These are phyloP conservation scores for Tricholoma bakamatsutake DNA, from an alignment of 768 basidiomycete genomes.

Conservation along the genomic window DNA sequence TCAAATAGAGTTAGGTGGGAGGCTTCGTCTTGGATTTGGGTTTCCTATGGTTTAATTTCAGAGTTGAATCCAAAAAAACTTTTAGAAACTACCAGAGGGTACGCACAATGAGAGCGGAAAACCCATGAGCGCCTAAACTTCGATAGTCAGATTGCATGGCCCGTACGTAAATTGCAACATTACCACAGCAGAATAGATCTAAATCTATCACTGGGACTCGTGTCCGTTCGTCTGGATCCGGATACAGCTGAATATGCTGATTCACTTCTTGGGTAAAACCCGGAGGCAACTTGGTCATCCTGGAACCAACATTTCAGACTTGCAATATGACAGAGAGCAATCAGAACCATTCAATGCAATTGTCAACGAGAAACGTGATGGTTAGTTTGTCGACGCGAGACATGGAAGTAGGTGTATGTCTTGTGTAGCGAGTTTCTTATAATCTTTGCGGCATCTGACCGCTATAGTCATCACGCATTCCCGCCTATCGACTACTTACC, in stretches of 20 bases:
- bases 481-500: too few species aligned
- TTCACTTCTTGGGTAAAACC: constrained; percentile 71
- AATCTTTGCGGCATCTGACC: too few species aligned
- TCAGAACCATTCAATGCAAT: constrained; percentile 69
- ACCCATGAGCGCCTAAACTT: constrained; percentile 69
- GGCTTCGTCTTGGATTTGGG: constrained; percentile 37
- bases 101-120: constrained; percentile 72
- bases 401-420: constrained; percentile 1
- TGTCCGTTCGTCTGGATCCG: constrained; percentile 31
- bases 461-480: too few species aligned
- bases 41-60: constrained; percentile 39
- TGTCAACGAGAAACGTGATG: constrained; percentile 71
- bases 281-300: constrained; percentile 76
- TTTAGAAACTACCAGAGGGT: not conserved
- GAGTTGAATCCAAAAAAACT: not conserved
- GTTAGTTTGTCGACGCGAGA: constrained; percentile 29
- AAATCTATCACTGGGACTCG: constrained; percentile 66
- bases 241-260: constrained; percentile 53
- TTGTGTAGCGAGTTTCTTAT: too few species aligned
- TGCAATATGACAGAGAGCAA: not conserved
- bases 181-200: constrained; percentile 59
- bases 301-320: constrained; percentile 17
- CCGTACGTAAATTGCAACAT: not conserved
- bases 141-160: not conserved
- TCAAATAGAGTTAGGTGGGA: constrained; percentile 69